phyloP scores from a whole-genome alignment of 192 early-diverging fungal genomes.

The Spizellomyces punctatus region DNA sequence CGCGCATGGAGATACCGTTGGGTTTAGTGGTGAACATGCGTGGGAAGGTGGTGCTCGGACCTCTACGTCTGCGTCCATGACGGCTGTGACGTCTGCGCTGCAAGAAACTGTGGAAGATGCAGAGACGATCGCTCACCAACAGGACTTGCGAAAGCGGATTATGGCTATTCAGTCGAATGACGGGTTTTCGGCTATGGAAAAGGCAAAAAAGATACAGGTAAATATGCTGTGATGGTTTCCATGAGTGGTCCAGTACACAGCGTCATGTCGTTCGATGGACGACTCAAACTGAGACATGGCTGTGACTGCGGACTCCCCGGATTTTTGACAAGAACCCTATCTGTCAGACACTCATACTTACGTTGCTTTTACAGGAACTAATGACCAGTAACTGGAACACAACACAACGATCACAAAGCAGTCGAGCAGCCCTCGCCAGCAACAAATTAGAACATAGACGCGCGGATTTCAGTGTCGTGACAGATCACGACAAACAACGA shows the following conservation, averaged over 20 bases:
- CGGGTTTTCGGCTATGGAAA: slow-evolving; percentile 53
- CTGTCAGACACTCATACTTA: not conserved
- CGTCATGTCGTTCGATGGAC: not conserved
- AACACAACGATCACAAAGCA: slow-evolving; percentile 42
- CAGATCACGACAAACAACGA: slow-evolving; percentile 47
- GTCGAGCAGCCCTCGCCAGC: slow-evolving; percentile 24
- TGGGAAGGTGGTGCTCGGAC: no score
- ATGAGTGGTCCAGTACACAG: no score
- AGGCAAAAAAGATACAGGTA: slow-evolving; percentile 76
- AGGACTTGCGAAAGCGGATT: slow-evolving; percentile 65
- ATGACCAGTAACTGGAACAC: slow-evolving; percentile 48
- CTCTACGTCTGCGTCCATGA: no score
- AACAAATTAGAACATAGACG: slow-evolving; percentile 41
- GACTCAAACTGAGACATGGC: no score
- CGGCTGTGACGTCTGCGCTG: no score
- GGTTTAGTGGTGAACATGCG: no score
- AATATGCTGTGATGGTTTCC: not conserved
- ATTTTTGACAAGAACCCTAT: no score
- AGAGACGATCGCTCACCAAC: slow-evolving; percentile 17
- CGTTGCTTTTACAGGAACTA: slow-evolving; percentile 44
- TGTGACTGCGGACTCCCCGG: no score
- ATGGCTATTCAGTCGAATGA: slow-evolving; percentile 63
- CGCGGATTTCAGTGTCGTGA: slow-evolving; percentile 39
- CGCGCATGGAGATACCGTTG: no score
- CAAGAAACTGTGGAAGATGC: no score